Evolutionary conservation across 129 eudicot species (phyloP).

Genomic region (Solidago caesia): DNA sequence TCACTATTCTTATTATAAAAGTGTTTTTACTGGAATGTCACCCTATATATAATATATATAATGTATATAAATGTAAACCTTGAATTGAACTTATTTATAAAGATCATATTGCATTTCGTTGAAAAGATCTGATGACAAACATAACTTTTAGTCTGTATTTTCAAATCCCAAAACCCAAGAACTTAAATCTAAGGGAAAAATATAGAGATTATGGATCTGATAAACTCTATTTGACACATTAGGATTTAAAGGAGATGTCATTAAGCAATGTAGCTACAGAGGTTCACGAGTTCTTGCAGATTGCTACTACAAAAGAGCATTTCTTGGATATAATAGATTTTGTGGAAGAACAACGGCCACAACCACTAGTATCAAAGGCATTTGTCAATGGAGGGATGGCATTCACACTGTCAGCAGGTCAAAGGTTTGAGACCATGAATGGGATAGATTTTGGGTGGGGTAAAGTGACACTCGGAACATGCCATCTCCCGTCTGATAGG

Average conservation of each 20-base stretch:
- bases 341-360: slow-evolving; percentile 63
- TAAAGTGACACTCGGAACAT: slow-evolving; percentile 46
- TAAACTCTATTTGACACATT: background rate
- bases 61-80: no score
- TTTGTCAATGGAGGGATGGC: slow-evolving; percentile 33
- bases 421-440: slow-evolving; percentile 32
- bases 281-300: slow-evolving; percentile 43
- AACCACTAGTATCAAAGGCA: slow-evolving; percentile 34
- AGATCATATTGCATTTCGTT: no score
- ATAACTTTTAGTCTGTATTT: no score
- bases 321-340: slow-evolving; percentile 58
- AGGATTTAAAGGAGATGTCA: slow-evolving; percentile 35
- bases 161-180: no score
- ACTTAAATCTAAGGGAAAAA: background rate
- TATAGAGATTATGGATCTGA: background rate
- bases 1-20: no score
- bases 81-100: no score
- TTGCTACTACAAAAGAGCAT: slow-evolving; percentile 45
- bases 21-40: no score
- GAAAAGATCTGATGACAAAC: no score
- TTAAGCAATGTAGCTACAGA: slow-evolving; percentile 37
- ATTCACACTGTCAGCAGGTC: slow-evolving; percentile 57
- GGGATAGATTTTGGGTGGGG: slow-evolving; percentile 76
- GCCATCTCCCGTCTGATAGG: slow-evolving; percentile 51
- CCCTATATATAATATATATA: no score